Base-by-base conservation (phyloP, 2,329 filamentous ascomycete genomes). In the Aspergillus arachidicola region DNA sequence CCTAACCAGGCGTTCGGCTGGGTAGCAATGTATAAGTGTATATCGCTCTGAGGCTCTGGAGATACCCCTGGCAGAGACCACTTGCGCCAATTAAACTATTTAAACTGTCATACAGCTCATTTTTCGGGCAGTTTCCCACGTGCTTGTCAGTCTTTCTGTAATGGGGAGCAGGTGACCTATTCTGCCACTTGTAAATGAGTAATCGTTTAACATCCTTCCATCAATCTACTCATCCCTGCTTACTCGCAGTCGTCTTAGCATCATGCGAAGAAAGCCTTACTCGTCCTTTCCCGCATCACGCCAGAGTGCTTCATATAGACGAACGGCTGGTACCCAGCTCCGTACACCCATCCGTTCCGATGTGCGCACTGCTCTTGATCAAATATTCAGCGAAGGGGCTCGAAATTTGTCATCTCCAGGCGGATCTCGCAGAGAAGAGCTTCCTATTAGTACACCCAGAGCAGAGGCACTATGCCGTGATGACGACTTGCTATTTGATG, bases 401-500 rank as follows among this genome's bases (percentile, higher is more conserved):
- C 70, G 71, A 41, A 59, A 62, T 9, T 55, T 63, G 45, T 60
- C 57, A 3, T 46, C 48, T 11, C 61, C 60, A 19, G 61, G n/a
- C 41, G 59, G 57, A 45, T 51, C 56, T 19, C 36, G 54, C 26
- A 45, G 23, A 43, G 58, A 62, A 6, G 32, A 38, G 5, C 23
- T 11, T 46, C 32, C 48, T 16, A 48, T 4, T 11, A 57, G 57
- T 23, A 6, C 23, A 19, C 28, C 48, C 30, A 53, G 23, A 30
- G 32, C 26, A 6, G 57, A 62, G 16, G 43, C 60, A 19, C 51
- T 11, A 36, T 59, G 43, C 6, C 48, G 16, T 16, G 69, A 76
- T 55, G 68, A 72, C 36, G 73, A 76, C 34, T 36, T 71, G n/a
- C 68, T 73, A 9, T 73, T 84, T 14, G 82, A 86, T 74, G 78